Percentiles rank a stretch among this genome's conserved stretches.
Conservation (phyloP, 345 rosid genomes). For the Limnanthes douglasii region DNA sequence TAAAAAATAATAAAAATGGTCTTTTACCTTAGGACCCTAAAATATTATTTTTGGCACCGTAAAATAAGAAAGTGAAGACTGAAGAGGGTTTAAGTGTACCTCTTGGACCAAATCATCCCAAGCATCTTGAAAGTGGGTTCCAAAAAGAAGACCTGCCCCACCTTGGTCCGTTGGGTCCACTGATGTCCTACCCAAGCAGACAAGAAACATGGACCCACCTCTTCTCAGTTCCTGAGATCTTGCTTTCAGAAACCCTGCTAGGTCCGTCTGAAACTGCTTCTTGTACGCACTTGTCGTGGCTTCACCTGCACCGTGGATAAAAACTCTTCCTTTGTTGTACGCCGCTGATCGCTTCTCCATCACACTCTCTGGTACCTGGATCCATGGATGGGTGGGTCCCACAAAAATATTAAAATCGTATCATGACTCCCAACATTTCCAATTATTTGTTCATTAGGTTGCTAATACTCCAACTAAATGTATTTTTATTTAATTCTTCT, state of each 20-base stretch:
- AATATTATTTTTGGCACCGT: no score
- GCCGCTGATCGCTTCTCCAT: conserved; percentile 52
- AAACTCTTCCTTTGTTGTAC: conserved; percentile 68
- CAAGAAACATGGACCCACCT: conserved; percentile 91
- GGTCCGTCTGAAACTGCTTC: conserved; percentile 61
- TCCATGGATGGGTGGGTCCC: not conserved
- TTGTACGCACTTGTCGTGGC: conserved; percentile 47
- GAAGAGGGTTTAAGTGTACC: conserved; percentile 24
- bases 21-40: no score
- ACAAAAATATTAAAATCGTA: no score
- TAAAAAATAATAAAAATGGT: no score
- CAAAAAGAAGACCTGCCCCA: conserved; percentile 88
- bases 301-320: conserved; percentile 67
- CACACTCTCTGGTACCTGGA: conserved; percentile 73
- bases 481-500: no score
- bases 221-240: conserved; percentile 68
- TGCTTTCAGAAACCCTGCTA: conserved; percentile 48
- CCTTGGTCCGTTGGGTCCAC: conserved; percentile 84
- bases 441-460: not conserved
- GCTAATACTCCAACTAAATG: not conserved
- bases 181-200: conserved; percentile 81
- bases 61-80: not conserved
- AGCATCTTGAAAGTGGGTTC: conserved; percentile 97
- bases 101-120: conserved; percentile 97
- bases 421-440: no score